Evolutionary conservation across 768 basidiomycete genomes (phyloP), one percentile per base, ranked within the genome.

Genomic region (Hysterangium stoloniferum): DNA sequence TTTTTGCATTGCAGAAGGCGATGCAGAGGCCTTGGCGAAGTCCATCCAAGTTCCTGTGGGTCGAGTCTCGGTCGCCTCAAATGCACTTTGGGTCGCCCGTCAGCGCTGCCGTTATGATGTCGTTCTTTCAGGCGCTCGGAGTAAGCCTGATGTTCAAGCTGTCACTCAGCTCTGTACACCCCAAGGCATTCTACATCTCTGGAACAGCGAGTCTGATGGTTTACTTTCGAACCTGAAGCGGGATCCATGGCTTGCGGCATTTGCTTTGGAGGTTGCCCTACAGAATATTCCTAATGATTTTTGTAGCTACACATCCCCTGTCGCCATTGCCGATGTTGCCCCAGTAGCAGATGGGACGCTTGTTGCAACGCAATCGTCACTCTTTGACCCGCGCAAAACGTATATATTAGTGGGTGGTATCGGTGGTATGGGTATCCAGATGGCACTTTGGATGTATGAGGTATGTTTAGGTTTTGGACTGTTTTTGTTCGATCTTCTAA

Each of bases 391-490:
- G 1, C 34, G 58, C 6, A 68, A 69, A 52, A 52, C 60, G 13
- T 71, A 73, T 48, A 27, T 72, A 4, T 58, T 71, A 5, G 36
- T 72, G 8, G 71, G 70, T n/a, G 71, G 70, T 8, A 64, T 71
- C 27, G 68, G 71, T 2, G 61, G 62, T 7, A 52, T 73, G 8
- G 71, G 71, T 1, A 42, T 64, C 12, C 64, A 68, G 20, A 52
- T 69, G 19, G 70, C 71, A 6, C 42, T 68, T 17, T 72, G 66
- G 64, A 67, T 74, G 67, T 72, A 72, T 53, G 46, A 66, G 59
- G 71, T 71, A 46, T 6, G 63, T 56, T 20, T 9, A 7, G 12
- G 19, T 12, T 51, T 15, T 7, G 6, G 13, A 4, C 15, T 25
- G 5, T n/a, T 38, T n/a, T 41, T 22, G 5, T 42, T 9, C 8